A percentile compares a stretch with the other conserved stretches of the same genome.
Conservation (phyloP, 176 grass and related monocot species). For the Triticum timopheevii region DNA sequence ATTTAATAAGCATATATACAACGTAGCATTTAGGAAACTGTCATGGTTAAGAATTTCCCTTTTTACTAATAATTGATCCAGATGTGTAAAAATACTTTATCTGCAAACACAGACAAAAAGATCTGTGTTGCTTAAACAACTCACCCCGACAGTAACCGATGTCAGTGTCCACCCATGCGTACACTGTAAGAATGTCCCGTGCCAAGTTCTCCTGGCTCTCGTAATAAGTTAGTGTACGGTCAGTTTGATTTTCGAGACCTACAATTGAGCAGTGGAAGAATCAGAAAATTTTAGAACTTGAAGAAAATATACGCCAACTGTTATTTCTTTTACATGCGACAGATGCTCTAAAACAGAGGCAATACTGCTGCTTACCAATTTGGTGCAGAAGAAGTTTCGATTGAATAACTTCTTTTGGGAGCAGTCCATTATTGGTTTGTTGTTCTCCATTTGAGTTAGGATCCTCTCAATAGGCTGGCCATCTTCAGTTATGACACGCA, state of each 20-base stretch:
- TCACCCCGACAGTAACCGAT: conserved; percentile 94
- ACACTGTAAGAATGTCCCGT: conserved; percentile 89
- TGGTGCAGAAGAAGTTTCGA: conserved; percentile 96
- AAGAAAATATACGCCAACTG: not conserved
- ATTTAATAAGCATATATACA: conserved; percentile 25
- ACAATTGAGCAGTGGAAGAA: conserved; percentile 23
- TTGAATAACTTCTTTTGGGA: conserved; percentile 64
- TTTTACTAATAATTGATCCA: not conserved
- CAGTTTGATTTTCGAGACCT: conserved; percentile 94
- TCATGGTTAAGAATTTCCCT: not conserved
- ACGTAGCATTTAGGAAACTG: conserved; percentile 7
- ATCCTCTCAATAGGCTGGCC: conserved; percentile 57
- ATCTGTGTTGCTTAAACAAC: conserved; percentile 15
- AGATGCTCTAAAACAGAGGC: not conserved
- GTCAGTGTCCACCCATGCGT: conserved; percentile 93
- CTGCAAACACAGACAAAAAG: not conserved
- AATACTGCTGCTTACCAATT: conserved; percentile 61
- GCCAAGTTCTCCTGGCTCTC: conserved; percentile 69
- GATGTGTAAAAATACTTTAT: not conserved
- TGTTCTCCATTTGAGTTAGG: conserved; percentile 33
- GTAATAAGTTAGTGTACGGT: conserved; percentile 85
- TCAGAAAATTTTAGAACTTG: conserved; percentile 1
- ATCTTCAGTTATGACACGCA: conserved; percentile 84
- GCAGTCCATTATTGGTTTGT: conserved; percentile 32
- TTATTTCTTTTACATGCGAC: not conserved